Evolutionary conservation across 805 yeast genomes (phyloP), one percentile per base, ranked within the genome.

Genomic region (Lachancea nothofagi): DNA sequence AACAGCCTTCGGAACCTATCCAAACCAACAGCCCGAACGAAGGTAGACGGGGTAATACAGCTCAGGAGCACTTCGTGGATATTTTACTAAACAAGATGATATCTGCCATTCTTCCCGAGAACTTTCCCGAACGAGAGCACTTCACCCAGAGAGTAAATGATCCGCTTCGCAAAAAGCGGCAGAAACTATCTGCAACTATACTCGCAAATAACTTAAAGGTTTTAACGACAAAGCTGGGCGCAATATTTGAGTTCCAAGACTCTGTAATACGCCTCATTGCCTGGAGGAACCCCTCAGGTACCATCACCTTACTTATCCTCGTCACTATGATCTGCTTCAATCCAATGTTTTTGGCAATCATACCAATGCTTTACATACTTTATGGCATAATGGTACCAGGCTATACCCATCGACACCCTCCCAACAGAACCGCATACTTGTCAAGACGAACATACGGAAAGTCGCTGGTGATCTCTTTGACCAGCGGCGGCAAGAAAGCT

Each of bases 261-360:
- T 76, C 78, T 2, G 29, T 80, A 1, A 66, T 79, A 5, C 74
- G 77, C 36, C 54, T 83, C 1, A 43, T 85, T 18, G 74, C 84
- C 4, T 89, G 97, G 97, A 75, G 78, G 43, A 67, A 71, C 20
- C 89, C 94, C 0, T 67, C 83, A 0, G 72, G 77, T 45, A 88
- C 96, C 0, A 47, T 88, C 4, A 66, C 81, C 0, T 55, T 67
- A 17, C 60, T 86, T 39, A 64, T 80, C 4, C 45, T 77, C 1
- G 79, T 82, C 47, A 80, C 96, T 0, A 69, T 77, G 44, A 64
- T 80, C 1, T 83, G 93, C 50, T 59, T 80, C 25, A 74, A 83
- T 64, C 96, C 96, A 0, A 78, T 78, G 54, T 59, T 83, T 36
- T 64, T 85, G 9, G 59, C 83, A 27, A 69, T 78, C 1, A 67